A percentile compares a stretch with the other conserved stretches of the same genome.
Evolutionary conservation across 768 basidiomycete species (phyloP).

Genomic region (Nidula microcarpa): DNA sequence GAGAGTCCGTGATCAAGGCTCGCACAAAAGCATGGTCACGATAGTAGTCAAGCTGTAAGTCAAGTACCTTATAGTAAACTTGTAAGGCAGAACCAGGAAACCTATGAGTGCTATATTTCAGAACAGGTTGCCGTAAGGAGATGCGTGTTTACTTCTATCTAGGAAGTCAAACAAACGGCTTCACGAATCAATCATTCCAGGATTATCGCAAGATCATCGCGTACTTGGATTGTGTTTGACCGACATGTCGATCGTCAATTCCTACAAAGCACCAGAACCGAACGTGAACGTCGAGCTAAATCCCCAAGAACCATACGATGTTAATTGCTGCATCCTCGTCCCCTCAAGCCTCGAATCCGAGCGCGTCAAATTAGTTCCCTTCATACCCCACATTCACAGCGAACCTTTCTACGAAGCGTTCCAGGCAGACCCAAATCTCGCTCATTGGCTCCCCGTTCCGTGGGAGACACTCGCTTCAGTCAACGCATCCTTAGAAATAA

Average conservation of each 20-base stretch:
- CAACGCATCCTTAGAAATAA: constrained; percentile 18
- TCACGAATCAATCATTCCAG: too few species aligned
- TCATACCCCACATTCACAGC: constrained; percentile 30
- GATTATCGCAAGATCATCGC: too few species aligned
- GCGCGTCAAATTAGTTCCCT: constrained; percentile 40
- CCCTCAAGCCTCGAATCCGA: constrained; percentile 32
- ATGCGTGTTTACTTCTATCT: too few species aligned
- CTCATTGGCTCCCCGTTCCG: constrained; percentile 35
- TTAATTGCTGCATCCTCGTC: constrained; percentile 40
- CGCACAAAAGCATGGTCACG: too few species aligned
- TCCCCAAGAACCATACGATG: constrained; percentile 19
- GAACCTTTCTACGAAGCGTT: constrained; percentile 17
- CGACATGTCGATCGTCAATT: constrained; percentile 4
- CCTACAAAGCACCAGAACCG: not conserved
- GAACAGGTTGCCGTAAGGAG: too few species aligned
- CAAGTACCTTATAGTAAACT: too few species aligned
- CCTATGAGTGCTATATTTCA: too few species aligned
- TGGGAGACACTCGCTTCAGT: constrained; percentile 24
- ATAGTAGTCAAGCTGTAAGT: too few species aligned
- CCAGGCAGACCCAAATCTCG: constrained; percentile 23
- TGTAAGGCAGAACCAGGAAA: too few species aligned
- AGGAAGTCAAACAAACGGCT: too few species aligned
- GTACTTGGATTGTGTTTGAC: too few species aligned
- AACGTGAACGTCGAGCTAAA: constrained; percentile 4
- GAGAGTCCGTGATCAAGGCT: too few species aligned